Percentiles rank a stretch among this genome's conserved stretches.
Evolutionary conservation across 352 stramenopile species (phyloP).

Genomic region (Phytophthora palmivora): DNA sequence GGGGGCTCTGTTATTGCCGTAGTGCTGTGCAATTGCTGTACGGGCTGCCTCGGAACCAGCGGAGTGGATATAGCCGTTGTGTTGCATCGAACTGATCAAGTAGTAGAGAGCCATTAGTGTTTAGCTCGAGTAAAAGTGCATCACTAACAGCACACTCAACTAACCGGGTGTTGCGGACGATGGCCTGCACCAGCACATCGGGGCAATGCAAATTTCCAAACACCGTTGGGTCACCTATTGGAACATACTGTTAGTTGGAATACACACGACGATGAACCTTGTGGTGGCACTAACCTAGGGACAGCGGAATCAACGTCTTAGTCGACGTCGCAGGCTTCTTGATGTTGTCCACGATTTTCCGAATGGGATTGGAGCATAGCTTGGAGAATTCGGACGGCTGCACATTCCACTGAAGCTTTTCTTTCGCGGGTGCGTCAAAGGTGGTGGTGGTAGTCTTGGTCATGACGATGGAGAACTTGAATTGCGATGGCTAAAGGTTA

Average conservation of each 20-base stretch:
- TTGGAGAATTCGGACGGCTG: conserved; percentile 75
- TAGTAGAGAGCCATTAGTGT: conserved; percentile 3
- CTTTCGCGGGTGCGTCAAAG: neutral
- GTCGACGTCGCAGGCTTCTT: conserved; percentile 88
- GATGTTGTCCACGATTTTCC: conserved; percentile 96
- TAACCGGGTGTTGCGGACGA: conserved; percentile 72
- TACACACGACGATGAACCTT: neutral
- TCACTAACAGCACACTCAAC: neutral
- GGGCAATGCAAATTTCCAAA: conserved; percentile 93
- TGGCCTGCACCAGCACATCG: conserved; percentile 84
- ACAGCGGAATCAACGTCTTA: conserved; percentile 94
- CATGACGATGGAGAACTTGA: neutral
- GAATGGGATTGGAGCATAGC: conserved; percentile 92
- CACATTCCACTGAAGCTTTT: conserved; percentile 71
- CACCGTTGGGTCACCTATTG: conserved; percentile 89
- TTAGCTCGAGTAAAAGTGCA: neutral
- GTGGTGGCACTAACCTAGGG: conserved; percentile 59
- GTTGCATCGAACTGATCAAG: conserved; percentile 67
- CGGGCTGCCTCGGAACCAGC: conserved; percentile 88
- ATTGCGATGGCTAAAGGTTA: conserved; percentile 9
- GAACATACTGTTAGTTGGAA: neutral
- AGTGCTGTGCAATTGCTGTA: conserved; percentile 89
- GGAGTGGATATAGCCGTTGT: conserved; percentile 95
- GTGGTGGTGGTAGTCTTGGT: neutral
- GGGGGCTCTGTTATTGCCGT: conserved; percentile 57